Evolutionary conservation across 176 grass and related monocot species (phyloP).

Genomic region (Triticum urartu): DNA sequence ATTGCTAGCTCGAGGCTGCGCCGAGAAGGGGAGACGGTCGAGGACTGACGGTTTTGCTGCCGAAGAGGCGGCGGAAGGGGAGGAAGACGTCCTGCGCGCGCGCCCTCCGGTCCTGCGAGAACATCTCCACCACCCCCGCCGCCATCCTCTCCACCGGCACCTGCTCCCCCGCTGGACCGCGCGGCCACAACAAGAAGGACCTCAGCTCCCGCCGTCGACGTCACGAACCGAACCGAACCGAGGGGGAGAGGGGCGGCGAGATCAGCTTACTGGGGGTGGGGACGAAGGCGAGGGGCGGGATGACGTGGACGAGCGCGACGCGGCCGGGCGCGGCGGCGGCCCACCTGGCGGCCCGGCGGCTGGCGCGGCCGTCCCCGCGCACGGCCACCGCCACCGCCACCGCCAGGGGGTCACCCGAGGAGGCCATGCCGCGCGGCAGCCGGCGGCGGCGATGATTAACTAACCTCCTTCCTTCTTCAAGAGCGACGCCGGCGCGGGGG

Average conservation of each 20-base stretch:
- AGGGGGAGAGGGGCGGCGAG: neutral
- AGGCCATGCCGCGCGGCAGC: neutral
- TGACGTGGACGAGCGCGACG: conserved; percentile 76
- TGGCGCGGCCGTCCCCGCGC: conserved; percentile 45
- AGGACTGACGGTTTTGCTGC: conserved; percentile 48
- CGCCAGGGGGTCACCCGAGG: neutral
- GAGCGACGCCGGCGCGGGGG: neutral
- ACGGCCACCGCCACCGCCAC: conserved; percentile 71
- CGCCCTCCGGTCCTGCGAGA: conserved; percentile 54
- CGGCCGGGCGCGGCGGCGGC: conserved; percentile 38
- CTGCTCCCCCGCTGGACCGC: conserved; percentile 58
- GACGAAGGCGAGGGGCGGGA: conserved; percentile 64
- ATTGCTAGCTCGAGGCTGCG: no score
- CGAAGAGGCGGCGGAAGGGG: conserved; percentile 52
- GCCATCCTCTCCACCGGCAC: conserved; percentile 69
- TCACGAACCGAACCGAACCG: neutral
- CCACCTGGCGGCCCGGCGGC: conserved; percentile 73
- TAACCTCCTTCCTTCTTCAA: neutral
- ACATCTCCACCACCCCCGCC: conserved; percentile 57
- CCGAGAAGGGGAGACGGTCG: neutral
- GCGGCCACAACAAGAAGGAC: neutral
- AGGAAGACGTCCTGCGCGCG: conserved; percentile 64
- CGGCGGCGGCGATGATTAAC: neutral
- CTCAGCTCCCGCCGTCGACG: neutral
- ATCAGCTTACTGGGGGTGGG: conserved; percentile 57